Conservation (phyloP, 163 green algal species). For the Chloromonas sp. region DNA sequence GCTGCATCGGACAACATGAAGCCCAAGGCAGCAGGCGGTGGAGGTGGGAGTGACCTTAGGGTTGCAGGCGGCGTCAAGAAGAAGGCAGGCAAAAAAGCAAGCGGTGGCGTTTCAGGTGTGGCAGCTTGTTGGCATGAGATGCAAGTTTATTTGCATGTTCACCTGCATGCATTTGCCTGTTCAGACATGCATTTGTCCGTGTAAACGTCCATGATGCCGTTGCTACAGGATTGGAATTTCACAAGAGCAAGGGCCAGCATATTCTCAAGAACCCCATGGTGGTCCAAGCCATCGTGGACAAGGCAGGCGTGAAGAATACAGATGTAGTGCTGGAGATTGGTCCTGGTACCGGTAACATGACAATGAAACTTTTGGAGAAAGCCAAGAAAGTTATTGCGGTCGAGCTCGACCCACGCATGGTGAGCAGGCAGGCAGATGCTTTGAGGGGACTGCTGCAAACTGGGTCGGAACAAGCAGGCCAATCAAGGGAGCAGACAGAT, state of each 20-base stretch:
- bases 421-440: slow-evolving; percentile 28
- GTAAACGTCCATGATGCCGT: background rate
- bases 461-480: background rate
- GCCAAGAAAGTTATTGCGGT: slow-evolving; percentile 95
- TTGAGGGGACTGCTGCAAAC: background rate
- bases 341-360: slow-evolving; percentile 97
- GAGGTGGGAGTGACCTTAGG: slow-evolving; percentile 45
- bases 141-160: background rate
- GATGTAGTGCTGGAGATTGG: slow-evolving; percentile 98
- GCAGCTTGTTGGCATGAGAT: background rate
- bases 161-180: background rate
- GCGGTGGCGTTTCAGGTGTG: slow-evolving; percentile 51
- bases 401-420: slow-evolving; percentile 95
- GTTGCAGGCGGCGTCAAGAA: slow-evolving; percentile 79
- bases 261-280: slow-evolving; percentile 97
- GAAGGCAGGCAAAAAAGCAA: slow-evolving; percentile 50
- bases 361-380: slow-evolving; percentile 91
- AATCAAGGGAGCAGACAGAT: background rate
- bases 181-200: background rate
- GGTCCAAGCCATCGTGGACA: slow-evolving; percentile 92
- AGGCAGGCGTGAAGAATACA: slow-evolving; percentile 89
- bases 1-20: too few species aligned
- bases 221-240: slow-evolving; percentile 78
- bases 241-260: slow-evolving; percentile 98
- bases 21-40: background rate